Evolutionary conservation across 805 yeast genomes (phyloP).

Genomic region (Starmerella stellata): DNA sequence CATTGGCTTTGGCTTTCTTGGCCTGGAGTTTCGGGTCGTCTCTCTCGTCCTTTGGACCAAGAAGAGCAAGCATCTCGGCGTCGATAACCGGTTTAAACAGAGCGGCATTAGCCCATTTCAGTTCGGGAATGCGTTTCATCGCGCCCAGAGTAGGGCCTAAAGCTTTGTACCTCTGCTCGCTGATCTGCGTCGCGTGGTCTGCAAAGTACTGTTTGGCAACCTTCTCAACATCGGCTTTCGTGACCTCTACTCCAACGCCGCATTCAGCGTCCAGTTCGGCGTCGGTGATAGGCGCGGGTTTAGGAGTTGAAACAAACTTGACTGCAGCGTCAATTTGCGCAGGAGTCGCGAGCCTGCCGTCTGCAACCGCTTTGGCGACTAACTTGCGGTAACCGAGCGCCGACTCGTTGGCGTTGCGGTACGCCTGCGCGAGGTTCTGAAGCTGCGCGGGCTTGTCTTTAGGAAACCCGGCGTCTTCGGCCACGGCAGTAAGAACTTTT

Average conservation of each 20-base stretch:
- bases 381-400: conserved; percentile 28
- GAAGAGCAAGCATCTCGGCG: conserved; percentile 42
- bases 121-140: conserved; percentile 48
- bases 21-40: conserved; percentile 33
- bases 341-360: conserved; percentile 44
- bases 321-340: conserved; percentile 62
- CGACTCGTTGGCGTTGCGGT: conserved; percentile 32
- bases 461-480: conserved; percentile 29
- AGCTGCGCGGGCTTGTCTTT: conserved; percentile 43
- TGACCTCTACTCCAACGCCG: conserved; percentile 64
- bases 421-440: conserved; percentile 58
- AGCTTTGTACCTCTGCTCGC: conserved; percentile 55
- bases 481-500: conserved; percentile 42
- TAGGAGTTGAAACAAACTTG: conserved; percentile 43
- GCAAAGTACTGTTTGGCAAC: conserved; percentile 44
- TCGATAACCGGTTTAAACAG: conserved; percentile 78
- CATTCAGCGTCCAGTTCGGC: conserved; percentile 39
- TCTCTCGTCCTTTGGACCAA: conserved; percentile 95
- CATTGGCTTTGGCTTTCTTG: conserved; percentile 16
- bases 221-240: conserved; percentile 43
- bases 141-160: conserved; percentile 65
- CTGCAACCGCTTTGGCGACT: conserved; percentile 43
- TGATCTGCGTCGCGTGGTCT: conserved; percentile 40
- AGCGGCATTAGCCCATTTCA: conserved; percentile 87
- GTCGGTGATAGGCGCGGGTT: conserved; percentile 23